Evolutionary conservation across 768 basidiomycete genomes (phyloP).

Genomic region (Amanita rubescens): DNA sequence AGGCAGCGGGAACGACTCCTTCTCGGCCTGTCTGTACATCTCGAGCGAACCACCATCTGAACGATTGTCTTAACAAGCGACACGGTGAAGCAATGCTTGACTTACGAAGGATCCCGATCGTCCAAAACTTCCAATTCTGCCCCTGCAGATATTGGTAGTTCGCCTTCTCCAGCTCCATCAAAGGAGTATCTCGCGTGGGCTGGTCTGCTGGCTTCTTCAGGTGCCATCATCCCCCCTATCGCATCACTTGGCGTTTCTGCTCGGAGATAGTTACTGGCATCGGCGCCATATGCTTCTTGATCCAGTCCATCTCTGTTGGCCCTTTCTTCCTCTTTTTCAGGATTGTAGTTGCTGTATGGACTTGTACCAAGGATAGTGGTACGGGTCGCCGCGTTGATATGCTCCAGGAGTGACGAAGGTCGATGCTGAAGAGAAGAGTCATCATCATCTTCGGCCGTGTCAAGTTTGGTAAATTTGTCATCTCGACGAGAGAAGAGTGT

Average conservation of each 20-base stretch:
- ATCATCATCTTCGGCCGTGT: conserved; percentile 59
- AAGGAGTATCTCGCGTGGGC: conserved; percentile 82
- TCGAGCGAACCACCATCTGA: conserved; percentile 92
- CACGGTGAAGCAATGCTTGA: conserved; percentile 12
- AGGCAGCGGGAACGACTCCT: conserved; percentile 88
- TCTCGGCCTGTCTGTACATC: conserved; percentile 74
- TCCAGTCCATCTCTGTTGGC: conserved; percentile 27
- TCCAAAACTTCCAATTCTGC: conserved; percentile 71
- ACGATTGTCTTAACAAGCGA: conserved; percentile 1
- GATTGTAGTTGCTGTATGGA: conserved; percentile 29
- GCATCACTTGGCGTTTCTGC: conserved; percentile 79
- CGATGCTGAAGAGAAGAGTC: conserved; percentile 72
- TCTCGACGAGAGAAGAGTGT: conserved; percentile 80
- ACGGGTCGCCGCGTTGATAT: conserved; percentile 86
- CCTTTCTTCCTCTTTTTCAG: conserved; percentile 53
- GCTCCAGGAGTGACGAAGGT: conserved; percentile 82
- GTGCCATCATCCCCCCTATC: conserved; percentile 44
- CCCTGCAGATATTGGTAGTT: conserved; percentile 62
- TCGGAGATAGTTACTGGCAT: conserved; percentile 70
- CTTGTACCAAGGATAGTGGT: conserved; percentile 66
- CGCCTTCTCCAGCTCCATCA: conserved; percentile 72
- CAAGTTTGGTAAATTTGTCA: conserved; percentile 59
- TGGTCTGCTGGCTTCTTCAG: conserved; percentile 65
- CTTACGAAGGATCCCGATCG: conserved; percentile 74
- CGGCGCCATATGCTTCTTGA: conserved; percentile 61